These are phyloP conservation scores for Aschersonia sp. DNA, from an alignment of 2,329 filamentous ascomycete genomes.

Conservation along the genomic window DNA sequence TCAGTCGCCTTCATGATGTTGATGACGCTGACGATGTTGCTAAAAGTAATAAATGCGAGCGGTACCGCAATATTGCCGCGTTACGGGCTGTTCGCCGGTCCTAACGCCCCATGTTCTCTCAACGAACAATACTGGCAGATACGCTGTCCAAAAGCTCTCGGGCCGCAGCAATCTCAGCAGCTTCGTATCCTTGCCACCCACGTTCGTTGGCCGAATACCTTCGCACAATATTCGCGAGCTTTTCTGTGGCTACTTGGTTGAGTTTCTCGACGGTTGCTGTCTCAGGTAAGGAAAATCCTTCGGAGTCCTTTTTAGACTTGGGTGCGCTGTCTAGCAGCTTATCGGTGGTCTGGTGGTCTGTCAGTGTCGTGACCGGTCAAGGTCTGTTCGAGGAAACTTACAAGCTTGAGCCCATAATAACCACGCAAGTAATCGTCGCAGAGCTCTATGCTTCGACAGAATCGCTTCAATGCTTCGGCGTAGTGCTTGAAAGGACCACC, in stretches of 20 bases:
- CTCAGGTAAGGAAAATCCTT: constrained; percentile 39
- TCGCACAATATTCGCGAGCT: constrained; percentile 63
- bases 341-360: constrained; percentile 28
- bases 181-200: constrained; percentile 59
- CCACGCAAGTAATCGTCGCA: constrained; percentile 87
- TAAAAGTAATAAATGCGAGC: too few relatives aligned
- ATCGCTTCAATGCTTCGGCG: constrained; percentile 65
- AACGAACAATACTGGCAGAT: constrained; percentile 10
- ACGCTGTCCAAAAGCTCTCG: constrained; percentile 49
- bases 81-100: too few relatives aligned
- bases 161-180: constrained; percentile 57
- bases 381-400: constrained; percentile 22
- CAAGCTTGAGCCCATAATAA: constrained; percentile 79
- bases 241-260: constrained; percentile 57
- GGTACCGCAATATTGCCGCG: too few relatives aligned
- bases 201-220: constrained; percentile 43
- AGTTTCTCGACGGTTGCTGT: constrained; percentile 48
- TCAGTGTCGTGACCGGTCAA: constrained; percentile 1
- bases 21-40: too few relatives aligned
- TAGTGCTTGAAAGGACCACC: constrained; percentile 37
- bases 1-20: too few relatives aligned
- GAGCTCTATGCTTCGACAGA: constrained; percentile 81
- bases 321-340: constrained; percentile 29
- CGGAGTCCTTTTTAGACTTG: constrained; percentile 31
- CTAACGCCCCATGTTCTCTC: too few relatives aligned